Evolutionary conservation across 805 yeast genomes (phyloP), one percentile per base, ranked within the genome.

Genomic region (Metschnikowia koreensis): DNA sequence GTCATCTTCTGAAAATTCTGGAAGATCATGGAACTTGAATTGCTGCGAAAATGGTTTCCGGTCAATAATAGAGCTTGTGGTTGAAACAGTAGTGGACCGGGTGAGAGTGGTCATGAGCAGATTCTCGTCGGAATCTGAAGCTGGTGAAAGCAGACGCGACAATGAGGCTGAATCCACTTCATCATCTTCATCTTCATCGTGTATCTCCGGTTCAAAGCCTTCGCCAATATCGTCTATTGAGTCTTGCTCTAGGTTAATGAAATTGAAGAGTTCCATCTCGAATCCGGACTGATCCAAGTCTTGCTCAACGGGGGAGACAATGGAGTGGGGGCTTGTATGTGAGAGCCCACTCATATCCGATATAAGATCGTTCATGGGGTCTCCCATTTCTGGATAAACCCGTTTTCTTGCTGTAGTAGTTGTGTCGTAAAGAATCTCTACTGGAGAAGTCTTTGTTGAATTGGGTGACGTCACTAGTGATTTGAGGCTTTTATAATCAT

Each of bases 21-120:
- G 77, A 44, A 73, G 61, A 26, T 68, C 72, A 48, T 67, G 67
- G 53, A 70, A 66, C 46, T 64, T 59, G 58, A 54, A 54, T 44
- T 58, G 41, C 34, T 41, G 56, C 50, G 40, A 47, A 12, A 41
- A 34, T 22, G 41, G 52, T 40, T 55, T 60, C 38, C 54, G 53
- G 10, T 57, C 57, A 34, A 54, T 37, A 8, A 54, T 53, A 1
- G 69, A 61, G 53, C 62, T 66, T 46, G 61, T 64, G 45, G 75
- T 69, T 7, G 73, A 66, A 6, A 72, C 74, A 2, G 77, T 73
- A 27, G 77, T 74, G 11, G 76, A 71, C 47, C 78, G 56, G 0
- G 78, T 74, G 47, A 73, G 63, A 9, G 72, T 59, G 16, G 70
- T 59, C 77, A 73, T 74, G 46, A 74, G 62, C 46, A 70, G 66